Base-by-base conservation (phyloP, 202 grass and related monocot species). In the Miscanthus sacchariflorus region DNA sequence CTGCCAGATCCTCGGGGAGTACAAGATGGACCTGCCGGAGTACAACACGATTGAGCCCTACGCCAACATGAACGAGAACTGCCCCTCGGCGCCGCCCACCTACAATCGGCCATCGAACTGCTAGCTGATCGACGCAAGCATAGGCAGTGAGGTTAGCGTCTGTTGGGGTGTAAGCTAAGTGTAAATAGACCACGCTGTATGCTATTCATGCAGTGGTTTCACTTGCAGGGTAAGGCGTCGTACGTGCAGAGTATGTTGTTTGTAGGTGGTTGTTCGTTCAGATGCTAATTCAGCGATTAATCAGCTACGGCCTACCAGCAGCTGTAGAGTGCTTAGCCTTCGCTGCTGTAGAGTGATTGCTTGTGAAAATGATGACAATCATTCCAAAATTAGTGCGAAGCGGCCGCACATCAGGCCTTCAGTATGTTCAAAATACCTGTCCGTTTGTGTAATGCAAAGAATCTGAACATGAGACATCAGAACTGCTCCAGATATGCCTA, bases 11-110 rank as follows among this genome's bases (percentile, higher is more conserved):
- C 92, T 99, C 0, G 94, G 96, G 27, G 94, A 96, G 78, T 99
- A 96, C 80, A 89, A 86, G 70, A 99, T 99, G 96, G 89, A 89
- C 36, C 89, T 99, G 70, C 96, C 96, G 13, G 87, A 95, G 63
- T 99, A 96, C 88, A 99, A 99, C 88, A 96, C 89, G 6, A 96
- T 99, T 28, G 80, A 95, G 63, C 91, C 89, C 38, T 99, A 99
- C 23, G 83, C 96, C 40, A 93, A 90, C 83, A 99, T 99, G 96
- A 99, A 99, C 80, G 96, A 99, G 85, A 96, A 99, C 71, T 99
- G 96, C 72, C 96, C 96, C 1, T 95, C 96, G 42, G 86, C 91
- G 85, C 94, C 96, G 24, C 91, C 96, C 25, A 50, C 83, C 4
- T 98, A 98, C 78, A 35, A 21, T 4, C 90, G 96, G 33, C 92